phyloP scores from a whole-genome alignment of 1,139 yeast genomes.

The Candida tetrigidarum region DNA sequence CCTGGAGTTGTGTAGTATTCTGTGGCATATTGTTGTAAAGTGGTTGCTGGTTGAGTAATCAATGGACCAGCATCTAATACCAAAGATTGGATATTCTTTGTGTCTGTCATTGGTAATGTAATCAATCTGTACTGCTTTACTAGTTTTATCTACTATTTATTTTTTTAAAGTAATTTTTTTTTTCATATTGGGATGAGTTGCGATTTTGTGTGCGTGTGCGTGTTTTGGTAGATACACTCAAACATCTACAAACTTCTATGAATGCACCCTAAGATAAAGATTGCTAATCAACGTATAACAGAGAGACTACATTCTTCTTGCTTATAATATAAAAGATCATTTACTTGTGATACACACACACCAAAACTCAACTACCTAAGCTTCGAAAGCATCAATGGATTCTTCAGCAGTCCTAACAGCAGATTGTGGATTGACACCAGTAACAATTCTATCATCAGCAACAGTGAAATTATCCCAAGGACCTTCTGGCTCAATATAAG shows the following conservation, averaged over 20 bases:
- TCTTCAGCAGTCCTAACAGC: conserved; percentile 52
- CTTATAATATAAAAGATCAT: no score
- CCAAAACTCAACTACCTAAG: no score
- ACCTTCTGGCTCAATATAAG: conserved; percentile 45
- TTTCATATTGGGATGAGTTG: conserved; percentile 6
- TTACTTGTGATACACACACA: no score
- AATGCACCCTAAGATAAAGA: no score
- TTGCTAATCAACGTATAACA: no score
- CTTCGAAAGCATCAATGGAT: conserved; percentile 15
- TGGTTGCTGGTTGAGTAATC: conserved; percentile 82
- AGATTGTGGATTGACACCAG: conserved; percentile 68
- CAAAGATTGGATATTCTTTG: conserved; percentile 49
- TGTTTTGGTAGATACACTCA: not conserved
- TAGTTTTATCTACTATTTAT: no score
- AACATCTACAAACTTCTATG: no score
- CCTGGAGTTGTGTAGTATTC: conserved; percentile 89
- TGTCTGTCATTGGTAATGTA: conserved; percentile 11
- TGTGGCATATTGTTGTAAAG: conserved; percentile 69
- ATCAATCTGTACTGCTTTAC: no score
- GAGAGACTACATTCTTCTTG: no score
- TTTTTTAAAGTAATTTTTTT: not conserved
- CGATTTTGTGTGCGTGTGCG: not conserved
- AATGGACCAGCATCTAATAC: conserved; percentile 95
- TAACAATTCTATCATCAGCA: conserved; percentile 57
- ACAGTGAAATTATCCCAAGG: conserved; percentile 59